Base-by-base conservation (phyloP, 768 basidiomycete genomes). In the Cubamyces lactineus region DNA sequence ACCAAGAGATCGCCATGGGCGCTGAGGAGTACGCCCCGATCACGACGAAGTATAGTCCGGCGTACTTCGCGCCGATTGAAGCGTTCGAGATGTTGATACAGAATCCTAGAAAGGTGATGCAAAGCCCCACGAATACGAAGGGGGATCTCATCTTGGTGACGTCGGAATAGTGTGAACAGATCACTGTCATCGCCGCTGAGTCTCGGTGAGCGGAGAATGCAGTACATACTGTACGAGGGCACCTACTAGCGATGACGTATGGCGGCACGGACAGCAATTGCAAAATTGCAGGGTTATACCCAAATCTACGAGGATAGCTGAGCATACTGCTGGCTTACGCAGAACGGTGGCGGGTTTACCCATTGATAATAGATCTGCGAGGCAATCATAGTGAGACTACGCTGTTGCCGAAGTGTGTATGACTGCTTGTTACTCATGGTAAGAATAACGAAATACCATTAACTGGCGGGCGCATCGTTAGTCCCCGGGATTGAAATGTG, bases 231-330 rank as follows among this genome's bases (percentile, higher is more conserved):
- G 0, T 19, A 21, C 12, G 41, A 30, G 46, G 21, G n/a, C 0
- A 72, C 84, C 39, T 65, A 88, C 88, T 83, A 13, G 61, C 67
- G 24, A 67, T 56, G 21, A 86, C 71, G 66, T 88, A 89, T 8
- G 87, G 86, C 1, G 88, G 88, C 0, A 89, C 82, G 2, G 87
- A 87, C 42, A 91, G 78, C 3, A 90, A 76, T 66, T 89, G 86
- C 56, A 82, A 85, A 55, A 86, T 77, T 0, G 86, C 74, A 4
- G 82, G 70, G 3, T 79, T 71, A 68, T 84, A 82, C 1, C 88
- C 88, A 57, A 89, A 89, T 21, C 86, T 86, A 34, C 34, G 34
- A 34, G 34, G 5, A 34, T 11, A 1, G n/a, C 9, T 34, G 3
- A 38, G 12, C 6, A 3, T 15, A 15, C 6, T 11, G n/a, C 5